Evolutionary conservation across 495 filamentous ascomycete genomes (phyloP).

Genomic region (Melanomma pulvis-pyrius): DNA sequence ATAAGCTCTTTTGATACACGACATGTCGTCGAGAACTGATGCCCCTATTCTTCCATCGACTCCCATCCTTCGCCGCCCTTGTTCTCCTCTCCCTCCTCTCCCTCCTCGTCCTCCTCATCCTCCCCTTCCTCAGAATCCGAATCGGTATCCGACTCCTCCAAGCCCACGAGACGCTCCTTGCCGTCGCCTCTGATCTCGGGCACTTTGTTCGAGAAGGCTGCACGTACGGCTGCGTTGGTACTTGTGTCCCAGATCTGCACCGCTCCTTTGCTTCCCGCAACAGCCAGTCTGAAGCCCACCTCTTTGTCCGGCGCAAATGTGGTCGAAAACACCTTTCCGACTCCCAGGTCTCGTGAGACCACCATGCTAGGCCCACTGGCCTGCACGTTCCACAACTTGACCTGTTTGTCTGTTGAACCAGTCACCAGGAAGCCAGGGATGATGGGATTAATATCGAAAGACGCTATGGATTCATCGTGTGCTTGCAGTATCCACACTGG

Average conservation of each 20-base stretch:
- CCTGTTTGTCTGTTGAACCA: conserved; percentile 86
- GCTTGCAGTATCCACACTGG: conserved; percentile 93
- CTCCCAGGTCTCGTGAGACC: conserved; percentile 83
- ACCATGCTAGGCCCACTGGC: conserved; percentile 82
- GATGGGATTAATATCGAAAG: conserved; percentile 87
- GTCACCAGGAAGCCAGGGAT: conserved; percentile 93
- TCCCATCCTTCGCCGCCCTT: conserved; percentile 63
- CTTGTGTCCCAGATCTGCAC: conserved; percentile 96
- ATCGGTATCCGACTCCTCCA: conserved; percentile 66
- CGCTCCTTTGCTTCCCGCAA: conserved; percentile 92
- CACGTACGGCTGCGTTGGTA: conserved; percentile 87
- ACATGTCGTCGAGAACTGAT: neutral
- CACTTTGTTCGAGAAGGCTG: conserved; percentile 77
- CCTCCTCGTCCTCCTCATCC: conserved; percentile 57
- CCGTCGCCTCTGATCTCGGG: conserved; percentile 62
- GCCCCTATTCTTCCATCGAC: conserved; percentile 76
- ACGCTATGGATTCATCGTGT: conserved; percentile 88
- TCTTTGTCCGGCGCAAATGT: conserved; percentile 85
- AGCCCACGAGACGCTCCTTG: conserved; percentile 74
- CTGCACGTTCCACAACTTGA: conserved; percentile 95
- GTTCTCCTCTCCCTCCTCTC: conserved; percentile 55
- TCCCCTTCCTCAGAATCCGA: conserved; percentile 60
- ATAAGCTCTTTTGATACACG: neutral
- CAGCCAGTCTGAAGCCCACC: conserved; percentile 86
- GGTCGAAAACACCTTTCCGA: conserved; percentile 92